These are phyloP conservation scores for Cynara cardunculus DNA, from an alignment of 129 eudicot species.

Conservation along the genomic window DNA sequence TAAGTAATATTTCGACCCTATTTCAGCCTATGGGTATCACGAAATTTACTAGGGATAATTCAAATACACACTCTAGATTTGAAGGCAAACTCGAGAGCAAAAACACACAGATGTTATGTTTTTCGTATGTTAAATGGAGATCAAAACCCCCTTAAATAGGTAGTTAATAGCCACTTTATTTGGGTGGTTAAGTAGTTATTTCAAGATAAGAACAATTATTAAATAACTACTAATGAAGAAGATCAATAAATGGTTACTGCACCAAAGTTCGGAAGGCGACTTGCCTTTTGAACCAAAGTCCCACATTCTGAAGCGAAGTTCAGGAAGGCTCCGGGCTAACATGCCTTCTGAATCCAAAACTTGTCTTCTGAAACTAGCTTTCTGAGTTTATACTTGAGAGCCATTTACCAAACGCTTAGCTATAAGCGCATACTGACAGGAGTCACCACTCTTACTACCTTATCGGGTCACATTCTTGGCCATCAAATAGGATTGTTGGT, in stretches of 20 bases:
- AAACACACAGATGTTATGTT: neutral
- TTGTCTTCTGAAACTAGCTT: no score
- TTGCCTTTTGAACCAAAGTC: neutral
- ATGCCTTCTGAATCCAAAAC: no score
- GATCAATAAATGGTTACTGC: neutral
- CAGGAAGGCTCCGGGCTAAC: no score
- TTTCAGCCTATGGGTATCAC: neutral
- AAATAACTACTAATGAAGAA: neutral
- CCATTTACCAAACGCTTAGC: no score
- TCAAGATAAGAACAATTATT: neutral
- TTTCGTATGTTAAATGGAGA: neutral
- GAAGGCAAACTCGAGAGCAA: neutral
- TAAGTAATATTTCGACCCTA: neutral
- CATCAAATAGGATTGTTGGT: no score
- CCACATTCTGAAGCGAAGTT: neutral
- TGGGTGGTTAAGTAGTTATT: neutral
- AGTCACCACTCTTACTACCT: no score
- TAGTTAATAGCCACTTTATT: neutral
- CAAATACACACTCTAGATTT: neutral
- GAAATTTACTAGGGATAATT: neutral
- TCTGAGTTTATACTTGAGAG: no score
- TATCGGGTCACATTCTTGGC: no score
- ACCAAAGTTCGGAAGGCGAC: neutral
- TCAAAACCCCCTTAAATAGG: neutral
- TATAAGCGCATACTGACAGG: no score